Conservation (phyloP, 2,329 filamentous ascomycete genomes). For the Aulographum hederae region DNA sequence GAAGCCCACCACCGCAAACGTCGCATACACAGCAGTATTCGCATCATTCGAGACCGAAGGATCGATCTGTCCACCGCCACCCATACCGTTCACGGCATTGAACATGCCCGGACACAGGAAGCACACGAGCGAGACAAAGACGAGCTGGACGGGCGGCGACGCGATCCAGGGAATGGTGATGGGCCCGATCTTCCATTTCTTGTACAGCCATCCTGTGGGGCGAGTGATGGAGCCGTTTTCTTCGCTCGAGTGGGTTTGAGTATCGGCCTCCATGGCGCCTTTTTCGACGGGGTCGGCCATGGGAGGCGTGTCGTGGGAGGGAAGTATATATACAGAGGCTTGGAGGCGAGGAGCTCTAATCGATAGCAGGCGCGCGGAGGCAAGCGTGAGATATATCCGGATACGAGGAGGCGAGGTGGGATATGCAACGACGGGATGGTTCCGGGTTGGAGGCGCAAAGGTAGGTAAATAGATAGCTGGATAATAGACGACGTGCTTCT, state of each 20-base stretch:
- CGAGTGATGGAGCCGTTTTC: slow-evolving; percentile 13
- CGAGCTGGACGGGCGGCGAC: slow-evolving; percentile 27
- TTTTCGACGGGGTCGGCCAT: no score
- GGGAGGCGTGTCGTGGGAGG: no score
- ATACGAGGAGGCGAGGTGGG: no score
- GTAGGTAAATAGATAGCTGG: no score
- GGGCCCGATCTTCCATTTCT: slow-evolving; percentile 19
- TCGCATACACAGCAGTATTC: slow-evolving; percentile 53
- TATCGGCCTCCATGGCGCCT: no score
- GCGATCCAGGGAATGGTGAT: slow-evolving; percentile 29
- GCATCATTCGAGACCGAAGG: slow-evolving; percentile 43
- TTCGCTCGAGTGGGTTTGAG: slow-evolving; percentile 15
- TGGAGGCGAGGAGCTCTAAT: no score
- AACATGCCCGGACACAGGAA: slow-evolving; percentile 37
- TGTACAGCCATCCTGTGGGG: slow-evolving; percentile 30
- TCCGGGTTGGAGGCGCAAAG: no score
- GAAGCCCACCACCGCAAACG: slow-evolving; percentile 48
- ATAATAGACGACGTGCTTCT: no score
- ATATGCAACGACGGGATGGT: no score
- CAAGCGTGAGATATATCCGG: no score
- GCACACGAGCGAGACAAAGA: slow-evolving; percentile 32
- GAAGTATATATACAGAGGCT: no score
- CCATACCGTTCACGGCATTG: slow-evolving; percentile 32
- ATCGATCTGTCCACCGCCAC: slow-evolving; percentile 27
- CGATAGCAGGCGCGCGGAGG: no score